Evolutionary conservation across 768 basidiomycete species (phyloP).

Genomic region (Trametes meyenii): DNA sequence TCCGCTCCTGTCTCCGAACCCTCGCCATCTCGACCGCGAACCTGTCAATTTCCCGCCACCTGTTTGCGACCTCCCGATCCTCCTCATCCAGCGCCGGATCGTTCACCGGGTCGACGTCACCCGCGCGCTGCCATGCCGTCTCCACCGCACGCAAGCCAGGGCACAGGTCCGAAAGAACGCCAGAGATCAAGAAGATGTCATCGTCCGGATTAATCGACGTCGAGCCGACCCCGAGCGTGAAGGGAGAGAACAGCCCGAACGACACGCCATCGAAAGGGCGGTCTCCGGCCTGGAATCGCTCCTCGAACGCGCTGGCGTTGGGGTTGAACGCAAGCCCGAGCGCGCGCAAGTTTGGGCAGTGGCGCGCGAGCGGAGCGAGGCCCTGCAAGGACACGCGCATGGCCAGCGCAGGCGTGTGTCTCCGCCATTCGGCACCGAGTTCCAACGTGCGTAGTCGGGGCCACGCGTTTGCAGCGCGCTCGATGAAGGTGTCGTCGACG

Average conservation of each 20-base stretch:
- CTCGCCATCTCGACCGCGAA: too few species aligned
- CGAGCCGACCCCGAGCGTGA: conserved; percentile 4
- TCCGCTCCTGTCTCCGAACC: too few species aligned
- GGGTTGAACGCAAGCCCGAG: conserved; percentile 17
- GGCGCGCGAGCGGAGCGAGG: conserved; percentile 17
- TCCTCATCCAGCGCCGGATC: background rate
- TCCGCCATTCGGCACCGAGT: conserved; percentile 15
- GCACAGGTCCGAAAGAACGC: conserved; percentile 20
- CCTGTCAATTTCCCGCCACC: too few species aligned
- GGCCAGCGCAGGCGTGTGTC: background rate
- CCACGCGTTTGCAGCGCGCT: conserved; percentile 16
- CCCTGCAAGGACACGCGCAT: conserved; percentile 16
- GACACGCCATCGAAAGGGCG: conserved; percentile 9
- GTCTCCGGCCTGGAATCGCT: background rate
- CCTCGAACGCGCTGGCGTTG: conserved; percentile 12
- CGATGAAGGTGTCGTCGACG: conserved; percentile 19
- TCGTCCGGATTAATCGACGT: background rate
- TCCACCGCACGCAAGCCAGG: conserved; percentile 2
- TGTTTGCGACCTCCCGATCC: too few species aligned
- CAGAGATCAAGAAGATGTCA: conserved; percentile 8
- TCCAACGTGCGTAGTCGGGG: conserved; percentile 13
- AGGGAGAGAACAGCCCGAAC: background rate
- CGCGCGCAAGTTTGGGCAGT: conserved; percentile 3
- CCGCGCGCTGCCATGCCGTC: conserved; percentile 13
- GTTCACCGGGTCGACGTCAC: background rate